These are phyloP conservation scores for Lophium mytilinum DNA, from an alignment of 495 filamentous ascomycete species.

Conservation along the genomic window DNA sequence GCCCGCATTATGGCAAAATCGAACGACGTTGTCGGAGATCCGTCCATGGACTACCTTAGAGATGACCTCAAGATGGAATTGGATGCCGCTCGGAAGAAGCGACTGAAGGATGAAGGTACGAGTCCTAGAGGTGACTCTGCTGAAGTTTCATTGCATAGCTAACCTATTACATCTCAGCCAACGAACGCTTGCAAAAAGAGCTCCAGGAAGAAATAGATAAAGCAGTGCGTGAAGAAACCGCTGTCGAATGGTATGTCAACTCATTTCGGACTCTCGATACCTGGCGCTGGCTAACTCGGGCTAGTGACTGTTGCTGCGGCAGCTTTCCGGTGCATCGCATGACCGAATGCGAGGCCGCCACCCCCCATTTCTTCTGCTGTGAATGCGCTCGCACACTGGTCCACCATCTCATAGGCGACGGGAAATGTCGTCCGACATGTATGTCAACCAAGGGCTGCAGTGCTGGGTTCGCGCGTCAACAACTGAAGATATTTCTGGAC, in stretches of 20 bases:
- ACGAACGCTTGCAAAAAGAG: slow-evolving; percentile 2
- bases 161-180: slow-evolving; percentile 1
- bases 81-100: slow-evolving; percentile 17
- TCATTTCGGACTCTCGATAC: background rate
- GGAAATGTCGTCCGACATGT: slow-evolving; percentile 51
- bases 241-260: slow-evolving; percentile 17
- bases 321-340: slow-evolving; percentile 58
- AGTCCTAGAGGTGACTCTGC: background rate
- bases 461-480: slow-evolving; percentile 40
- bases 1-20: background rate
- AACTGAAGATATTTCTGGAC: slow-evolving; percentile 51
- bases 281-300: background rate
- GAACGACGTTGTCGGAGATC: background rate
- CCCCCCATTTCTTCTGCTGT: slow-evolving; percentile 60
- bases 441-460: slow-evolving; percentile 46
- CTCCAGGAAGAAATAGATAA: slow-evolving; percentile 32
- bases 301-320: slow-evolving; percentile 52
- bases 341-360: slow-evolving; percentile 54
- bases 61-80: slow-evolving; percentile 12
- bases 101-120: slow-evolving; percentile 20
- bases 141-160: background rate
- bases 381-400: slow-evolving; percentile 56
- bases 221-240: slow-evolving; percentile 38
- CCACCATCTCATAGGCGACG: slow-evolving; percentile 57
- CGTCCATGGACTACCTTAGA: background rate